These are phyloP conservation scores for Starmerella bacillaris DNA, from an alignment of 805 yeast species.

Conservation along the genomic window DNA sequence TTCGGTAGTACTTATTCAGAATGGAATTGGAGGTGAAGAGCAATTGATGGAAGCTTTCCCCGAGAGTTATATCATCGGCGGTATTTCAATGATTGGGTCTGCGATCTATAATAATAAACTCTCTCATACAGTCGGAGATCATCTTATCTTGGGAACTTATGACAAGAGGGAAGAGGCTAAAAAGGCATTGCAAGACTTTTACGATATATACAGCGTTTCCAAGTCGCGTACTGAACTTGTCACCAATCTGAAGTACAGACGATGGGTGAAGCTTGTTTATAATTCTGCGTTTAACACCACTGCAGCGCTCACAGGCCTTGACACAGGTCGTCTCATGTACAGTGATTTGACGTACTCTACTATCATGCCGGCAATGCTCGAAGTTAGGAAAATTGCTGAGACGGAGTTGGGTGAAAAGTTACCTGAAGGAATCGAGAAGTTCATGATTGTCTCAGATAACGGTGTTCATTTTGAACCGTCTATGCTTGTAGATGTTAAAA, in stretches of 20 bases:
- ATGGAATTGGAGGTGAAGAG: conserved; percentile 46
- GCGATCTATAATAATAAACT: conserved; percentile 35
- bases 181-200: conserved; percentile 28
- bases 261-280: conserved; percentile 55
- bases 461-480: conserved; percentile 48
- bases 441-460: conserved; percentile 40
- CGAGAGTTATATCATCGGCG: conserved; percentile 35
- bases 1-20: conserved; percentile 41
- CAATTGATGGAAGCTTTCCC: conserved; percentile 39
- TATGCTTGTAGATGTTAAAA: conserved; percentile 50
- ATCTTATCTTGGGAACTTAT: conserved; percentile 35
- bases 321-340: conserved; percentile 36
- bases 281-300: conserved; percentile 50
- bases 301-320: conserved; percentile 40
- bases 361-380: conserved; percentile 47
- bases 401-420: conserved; percentile 42
- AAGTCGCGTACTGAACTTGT: conserved; percentile 27
- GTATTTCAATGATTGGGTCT: conserved; percentile 47
- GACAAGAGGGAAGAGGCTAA: conserved; percentile 24
- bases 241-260: conserved; percentile 31
- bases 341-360: conserved; percentile 29
- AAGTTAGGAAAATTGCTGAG: conserved; percentile 45
- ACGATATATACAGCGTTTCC: conserved; percentile 30
- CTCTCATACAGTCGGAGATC: conserved; percentile 35
- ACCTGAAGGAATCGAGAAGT: conserved; percentile 32